Evolutionary conservation across 2,329 filamentous ascomycete species (phyloP).

Genomic region (Fonsecaea monophora): DNA sequence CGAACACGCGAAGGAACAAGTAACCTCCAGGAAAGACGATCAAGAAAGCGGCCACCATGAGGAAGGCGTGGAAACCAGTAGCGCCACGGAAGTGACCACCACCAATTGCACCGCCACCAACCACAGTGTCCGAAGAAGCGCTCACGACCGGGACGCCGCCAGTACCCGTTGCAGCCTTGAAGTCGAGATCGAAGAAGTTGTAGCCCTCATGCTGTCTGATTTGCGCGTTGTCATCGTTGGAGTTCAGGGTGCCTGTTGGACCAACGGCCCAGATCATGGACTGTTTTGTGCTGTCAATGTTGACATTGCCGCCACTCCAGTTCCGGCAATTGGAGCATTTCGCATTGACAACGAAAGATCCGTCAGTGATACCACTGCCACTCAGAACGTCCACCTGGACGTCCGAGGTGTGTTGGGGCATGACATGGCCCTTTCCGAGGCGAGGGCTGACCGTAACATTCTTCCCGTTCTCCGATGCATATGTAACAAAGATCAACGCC

Average conservation of each 20-base stretch:
- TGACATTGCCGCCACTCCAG: conserved; percentile 59
- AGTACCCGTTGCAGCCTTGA: conserved; percentile 59
- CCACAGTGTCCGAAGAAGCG: conserved; percentile 43
- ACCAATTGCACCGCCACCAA: conserved; percentile 45
- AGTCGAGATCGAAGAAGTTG: conserved; percentile 64
- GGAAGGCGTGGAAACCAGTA: conserved; percentile 45
- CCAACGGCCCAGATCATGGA: conserved; percentile 65
- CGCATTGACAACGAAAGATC: conserved; percentile 57
- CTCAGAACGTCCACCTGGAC: conserved; percentile 55
- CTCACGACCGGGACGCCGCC: conserved; percentile 49
- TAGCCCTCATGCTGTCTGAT: conserved; percentile 62
- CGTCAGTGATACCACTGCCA: conserved; percentile 56
- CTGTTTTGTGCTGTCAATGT: conserved; percentile 57
- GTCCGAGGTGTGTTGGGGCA: conserved; percentile 49
- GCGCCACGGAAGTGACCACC: conserved; percentile 22
- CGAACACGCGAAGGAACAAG: conserved; percentile 60
- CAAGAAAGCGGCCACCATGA: conserved; percentile 65
- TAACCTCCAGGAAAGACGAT: conserved; percentile 64
- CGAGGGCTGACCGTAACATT: conserved; percentile 43
- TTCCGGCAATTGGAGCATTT: conserved; percentile 61
- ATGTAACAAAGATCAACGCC: conserved; percentile 44
- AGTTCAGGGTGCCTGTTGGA: conserved; percentile 52
- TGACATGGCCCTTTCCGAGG: conserved; percentile 40
- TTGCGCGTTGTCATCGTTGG: conserved; percentile 52
- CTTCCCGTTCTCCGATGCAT: conserved; percentile 39